A percentile compares a stretch with the other conserved stretches of the same genome.
Evolutionary conservation across 2,329 filamentous ascomycete species (phyloP).

Genomic region (Hypocrella siamensis): DNA sequence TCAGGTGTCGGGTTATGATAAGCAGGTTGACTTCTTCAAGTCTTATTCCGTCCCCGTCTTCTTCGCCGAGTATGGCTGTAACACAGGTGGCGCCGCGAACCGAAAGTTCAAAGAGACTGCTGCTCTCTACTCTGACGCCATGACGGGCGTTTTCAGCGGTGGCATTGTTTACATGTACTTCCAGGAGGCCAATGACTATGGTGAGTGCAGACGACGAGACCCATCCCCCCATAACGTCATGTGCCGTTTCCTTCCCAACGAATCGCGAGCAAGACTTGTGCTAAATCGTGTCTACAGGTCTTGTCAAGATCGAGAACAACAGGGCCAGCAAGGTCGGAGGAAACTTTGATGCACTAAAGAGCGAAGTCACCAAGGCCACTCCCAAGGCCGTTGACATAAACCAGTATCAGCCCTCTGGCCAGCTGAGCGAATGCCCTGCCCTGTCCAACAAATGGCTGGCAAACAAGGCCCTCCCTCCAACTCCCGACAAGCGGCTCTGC

Average conservation of each 20-base stretch:
- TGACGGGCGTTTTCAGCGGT: conserved; percentile 81
- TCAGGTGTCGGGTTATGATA: conserved; percentile 60
- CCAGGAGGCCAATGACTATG: conserved; percentile 80
- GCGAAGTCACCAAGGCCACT: conserved; percentile 49
- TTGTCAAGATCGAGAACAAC: conserved; percentile 45
- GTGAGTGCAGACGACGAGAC: conserved; percentile 28
- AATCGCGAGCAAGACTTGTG: no score
- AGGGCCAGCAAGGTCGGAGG: conserved; percentile 51
- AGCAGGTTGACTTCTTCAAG: conserved; percentile 72
- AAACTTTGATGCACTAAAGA: conserved; percentile 61
- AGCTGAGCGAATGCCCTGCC: conserved; percentile 54
- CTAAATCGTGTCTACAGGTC: conserved; percentile 28
- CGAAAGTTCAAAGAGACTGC: conserved; percentile 76
- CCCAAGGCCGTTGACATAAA: conserved; percentile 50
- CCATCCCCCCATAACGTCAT: no score
- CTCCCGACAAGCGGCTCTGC: conserved; percentile 66
- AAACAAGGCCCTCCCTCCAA: conserved; percentile 57
- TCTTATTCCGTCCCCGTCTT: conserved; percentile 89
- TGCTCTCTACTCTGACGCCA: conserved; percentile 63
- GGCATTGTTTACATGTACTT: conserved; percentile 99
- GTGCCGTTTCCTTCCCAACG: no score
- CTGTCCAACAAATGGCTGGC: conserved; percentile 47
- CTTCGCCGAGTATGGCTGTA: conserved; percentile 99
- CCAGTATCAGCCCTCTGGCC: conserved; percentile 62
- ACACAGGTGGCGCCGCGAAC: conserved; percentile 42